Evolutionary conservation across 164 flowering plant genomes (phyloP), one percentile per base, ranked within the genome.

Genomic region (Aristolochia californica): DNA sequence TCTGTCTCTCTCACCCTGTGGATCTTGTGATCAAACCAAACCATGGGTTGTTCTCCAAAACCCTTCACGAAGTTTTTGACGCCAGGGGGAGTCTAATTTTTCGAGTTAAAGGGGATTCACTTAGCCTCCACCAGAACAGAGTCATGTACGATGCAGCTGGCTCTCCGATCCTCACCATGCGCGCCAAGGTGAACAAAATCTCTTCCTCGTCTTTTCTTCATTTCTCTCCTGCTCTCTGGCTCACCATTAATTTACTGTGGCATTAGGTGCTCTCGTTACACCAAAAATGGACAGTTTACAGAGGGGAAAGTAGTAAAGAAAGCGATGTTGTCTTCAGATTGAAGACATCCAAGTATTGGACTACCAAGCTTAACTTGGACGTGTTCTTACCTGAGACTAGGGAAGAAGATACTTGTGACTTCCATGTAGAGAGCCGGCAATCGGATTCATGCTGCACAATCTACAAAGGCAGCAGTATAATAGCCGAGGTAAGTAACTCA

Each of bases 301-400:
- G 60, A 44, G 60, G 60, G 15, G 60, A 57, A 2, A 57, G 60
- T 21, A 20, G 50, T 10, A 48, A 57, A 4, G 14, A 20, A 22
- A 13, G 5, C 0, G 17, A 57, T 22, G 30, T 44, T 5, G 7
- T 57, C 16, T 57, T 57, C 48, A 57, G 17, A 16, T 48, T 22
- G 9, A 43, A 57, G 60, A 25, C 3, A 20, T 23, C 60, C 20
- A 18, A 22, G n/a, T 22, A 13, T 16, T 25, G 30, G 38, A 26
- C 24, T 26, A 5, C 22, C n/a, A 51, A 3, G 40, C 54, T 40
- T 5, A 16, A 53, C 8, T 16, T 61, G 34, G 57, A 76, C 22
- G 78, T 76, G 38, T 74, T 74, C 66, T 67, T 76, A 27, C 70
- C 76, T 0, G 7, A 26, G 16, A 76, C 68, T 48, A 64, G 55